Conservation (phyloP, 495 filamentous ascomycete genomes). For the Pyrenula massariospora region DNA sequence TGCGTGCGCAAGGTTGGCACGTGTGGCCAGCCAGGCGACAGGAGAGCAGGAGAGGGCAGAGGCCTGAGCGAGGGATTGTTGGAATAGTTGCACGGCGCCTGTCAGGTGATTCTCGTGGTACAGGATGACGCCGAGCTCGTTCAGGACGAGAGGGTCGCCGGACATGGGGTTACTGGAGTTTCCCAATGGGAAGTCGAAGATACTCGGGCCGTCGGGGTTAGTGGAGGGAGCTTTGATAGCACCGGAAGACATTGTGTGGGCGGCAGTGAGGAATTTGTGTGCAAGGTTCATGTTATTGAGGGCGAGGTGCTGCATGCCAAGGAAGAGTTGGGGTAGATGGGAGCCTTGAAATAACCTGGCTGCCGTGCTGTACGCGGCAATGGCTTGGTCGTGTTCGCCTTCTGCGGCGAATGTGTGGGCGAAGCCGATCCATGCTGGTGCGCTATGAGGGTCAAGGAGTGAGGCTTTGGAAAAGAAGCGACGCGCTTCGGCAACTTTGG, state of each 20-base stretch:
- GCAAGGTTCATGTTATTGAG: conserved; percentile 90
- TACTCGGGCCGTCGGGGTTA: background rate
- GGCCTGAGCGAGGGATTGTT: conserved; percentile 61
- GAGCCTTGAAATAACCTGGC: conserved; percentile 94
- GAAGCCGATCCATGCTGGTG: conserved; percentile 97
- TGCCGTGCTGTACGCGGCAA: conserved; percentile 93
- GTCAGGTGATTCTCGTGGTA: conserved; percentile 80
- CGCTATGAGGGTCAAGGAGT: conserved; percentile 95
- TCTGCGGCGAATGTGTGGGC: conserved; percentile 99
- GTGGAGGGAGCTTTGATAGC: conserved; percentile 10
- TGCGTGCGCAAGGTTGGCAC: conserved; percentile 82
- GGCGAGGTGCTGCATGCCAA: conserved; percentile 96
- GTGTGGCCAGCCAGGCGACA: conserved; percentile 74
- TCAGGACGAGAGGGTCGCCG: conserved; percentile 77
- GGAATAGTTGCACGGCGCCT: conserved; percentile 62
- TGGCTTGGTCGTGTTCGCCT: conserved; percentile 96
- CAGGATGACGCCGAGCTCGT: conserved; percentile 87
- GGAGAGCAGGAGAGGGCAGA: conserved; percentile 70
- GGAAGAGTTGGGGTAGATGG: conserved; percentile 88
- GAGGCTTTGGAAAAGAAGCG: conserved; percentile 94
- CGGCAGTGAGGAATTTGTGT: conserved; percentile 88
- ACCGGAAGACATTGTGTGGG: conserved; percentile 58
- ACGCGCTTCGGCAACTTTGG: conserved; percentile 83
- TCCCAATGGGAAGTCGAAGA: background rate
- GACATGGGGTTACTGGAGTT: conserved; percentile 8